Conservation (phyloP, 257 asterid species). For the Salvia hispanica region DNA sequence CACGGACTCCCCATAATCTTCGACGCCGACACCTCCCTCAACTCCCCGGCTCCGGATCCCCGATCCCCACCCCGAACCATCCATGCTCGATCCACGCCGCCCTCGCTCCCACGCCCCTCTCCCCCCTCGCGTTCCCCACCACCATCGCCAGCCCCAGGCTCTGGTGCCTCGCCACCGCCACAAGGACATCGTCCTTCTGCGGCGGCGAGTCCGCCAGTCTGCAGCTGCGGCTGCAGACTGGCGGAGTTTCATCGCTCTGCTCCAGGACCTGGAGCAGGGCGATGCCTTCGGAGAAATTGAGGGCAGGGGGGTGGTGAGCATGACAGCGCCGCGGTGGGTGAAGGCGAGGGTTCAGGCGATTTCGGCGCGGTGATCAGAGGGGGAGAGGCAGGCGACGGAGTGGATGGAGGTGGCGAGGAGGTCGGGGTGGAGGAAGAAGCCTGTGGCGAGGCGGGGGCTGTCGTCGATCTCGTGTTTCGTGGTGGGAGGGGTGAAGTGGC, state of each 20-base stretch:
- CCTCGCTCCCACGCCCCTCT: no score
- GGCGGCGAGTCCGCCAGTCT: constrained; percentile 7
- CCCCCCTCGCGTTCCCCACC: no score
- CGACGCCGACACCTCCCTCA: no score
- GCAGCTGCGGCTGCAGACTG: no score
- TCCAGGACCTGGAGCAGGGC: constrained; percentile 13
- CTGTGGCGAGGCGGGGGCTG: constrained; percentile 19
- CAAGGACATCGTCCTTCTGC: neutral
- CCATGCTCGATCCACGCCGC: no score
- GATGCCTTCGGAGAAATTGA: neutral
- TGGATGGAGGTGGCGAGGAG: constrained; percentile 15
- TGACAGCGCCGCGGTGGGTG: neutral
- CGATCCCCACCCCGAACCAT: no score
- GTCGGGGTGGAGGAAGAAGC: constrained; percentile 9
- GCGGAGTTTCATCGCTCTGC: neutral
- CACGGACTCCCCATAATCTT: no score
- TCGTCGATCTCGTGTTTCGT: neutral
- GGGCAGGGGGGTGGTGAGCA: constrained; percentile 1
- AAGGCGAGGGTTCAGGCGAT: constrained; percentile 15
- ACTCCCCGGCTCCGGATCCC: no score
- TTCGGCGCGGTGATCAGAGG: neutral
- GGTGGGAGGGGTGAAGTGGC: constrained; percentile 19
- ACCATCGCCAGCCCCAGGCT: constrained; percentile 12
- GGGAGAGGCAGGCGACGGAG: constrained; percentile 2
- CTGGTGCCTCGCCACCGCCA: neutral